phyloP scores from a whole-genome alignment of 768 basidiomycete species.

The Naganishia vishniacii region DNA sequence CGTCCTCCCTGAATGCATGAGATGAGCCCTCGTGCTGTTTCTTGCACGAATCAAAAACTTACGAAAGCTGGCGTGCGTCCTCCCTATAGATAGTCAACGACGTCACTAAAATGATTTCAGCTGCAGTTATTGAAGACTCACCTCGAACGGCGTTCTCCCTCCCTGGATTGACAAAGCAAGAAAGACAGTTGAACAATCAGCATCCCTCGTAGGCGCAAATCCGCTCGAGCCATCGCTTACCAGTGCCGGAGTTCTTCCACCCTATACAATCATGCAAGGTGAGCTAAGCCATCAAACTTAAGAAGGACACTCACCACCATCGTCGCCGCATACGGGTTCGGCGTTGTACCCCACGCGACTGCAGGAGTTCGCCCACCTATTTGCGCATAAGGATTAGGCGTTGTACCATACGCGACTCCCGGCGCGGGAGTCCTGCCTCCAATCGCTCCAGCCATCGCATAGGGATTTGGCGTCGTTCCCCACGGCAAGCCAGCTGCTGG shows the following conservation, averaged over 20 bases:
- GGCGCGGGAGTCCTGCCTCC: slow-evolving; percentile 36
- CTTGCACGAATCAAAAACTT: not conserved
- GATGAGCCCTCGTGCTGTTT: not conserved
- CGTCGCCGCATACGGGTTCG: slow-evolving; percentile 53
- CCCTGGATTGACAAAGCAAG: slow-evolving; percentile 3
- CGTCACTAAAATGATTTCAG: not conserved
- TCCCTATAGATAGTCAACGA: not conserved
- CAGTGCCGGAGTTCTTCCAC: slow-evolving; percentile 62
- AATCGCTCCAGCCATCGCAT: slow-evolving; percentile 48
- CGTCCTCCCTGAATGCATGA: slow-evolving; percentile 11
- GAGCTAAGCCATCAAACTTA: not conserved
- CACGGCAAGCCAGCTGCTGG: slow-evolving; percentile 32
- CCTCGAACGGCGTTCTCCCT: slow-evolving; percentile 22
- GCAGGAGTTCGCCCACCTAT: slow-evolving; percentile 31
- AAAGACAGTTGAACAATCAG: not conserved
- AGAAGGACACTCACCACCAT: not conserved
- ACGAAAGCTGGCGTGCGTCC: slow-evolving; percentile 22
- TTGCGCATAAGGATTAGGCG: slow-evolving; percentile 54
- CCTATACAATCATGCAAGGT: slow-evolving; percentile 33
- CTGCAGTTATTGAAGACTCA: not conserved
- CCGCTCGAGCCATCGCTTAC: not conserved
- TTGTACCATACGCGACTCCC: slow-evolving; percentile 40
- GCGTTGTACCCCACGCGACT: slow-evolving; percentile 41
- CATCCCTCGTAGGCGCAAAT: not conserved
- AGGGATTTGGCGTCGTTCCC: slow-evolving; percentile 53